Conservation (phyloP, 495 filamentous ascomycete species). For the Aspergillus funiculosus region DNA sequence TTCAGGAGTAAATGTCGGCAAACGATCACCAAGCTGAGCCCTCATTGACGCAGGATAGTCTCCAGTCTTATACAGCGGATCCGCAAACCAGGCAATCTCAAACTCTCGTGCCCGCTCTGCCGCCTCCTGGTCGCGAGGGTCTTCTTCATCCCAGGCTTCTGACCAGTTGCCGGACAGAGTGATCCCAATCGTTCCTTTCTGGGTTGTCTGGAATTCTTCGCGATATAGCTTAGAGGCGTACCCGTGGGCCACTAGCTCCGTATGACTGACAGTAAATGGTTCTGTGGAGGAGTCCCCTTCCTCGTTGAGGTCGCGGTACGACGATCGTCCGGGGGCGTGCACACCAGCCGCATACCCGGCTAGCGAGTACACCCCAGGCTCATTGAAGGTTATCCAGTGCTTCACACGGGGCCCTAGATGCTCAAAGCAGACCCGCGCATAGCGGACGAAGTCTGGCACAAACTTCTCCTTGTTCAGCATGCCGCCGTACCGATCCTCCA, state of each 20-base stretch:
- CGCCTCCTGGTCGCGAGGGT: conserved; percentile 38
- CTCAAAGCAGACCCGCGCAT: conserved; percentile 43
- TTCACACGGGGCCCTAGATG: conserved; percentile 40
- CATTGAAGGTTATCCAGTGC: conserved; percentile 50
- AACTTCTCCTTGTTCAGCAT: conserved; percentile 41
- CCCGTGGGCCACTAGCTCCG: conserved; percentile 39
- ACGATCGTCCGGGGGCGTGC: conserved; percentile 42
- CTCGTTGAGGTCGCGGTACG: conserved; percentile 37
- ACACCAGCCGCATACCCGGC: conserved; percentile 46
- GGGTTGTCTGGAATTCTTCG: conserved; percentile 36
- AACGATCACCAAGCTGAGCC: conserved; percentile 42
- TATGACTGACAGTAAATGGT: conserved; percentile 43
- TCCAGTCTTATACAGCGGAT: conserved; percentile 43
- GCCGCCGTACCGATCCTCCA: conserved; percentile 44
- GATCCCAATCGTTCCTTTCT: conserved; percentile 42
- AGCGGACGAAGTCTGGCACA: conserved; percentile 41
- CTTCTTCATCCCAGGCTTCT: conserved; percentile 42
- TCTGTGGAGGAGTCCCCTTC: conserved; percentile 45
- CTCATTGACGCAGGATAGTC: conserved; percentile 47
- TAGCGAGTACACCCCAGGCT: conserved; percentile 41
- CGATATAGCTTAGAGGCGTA: conserved; percentile 37
- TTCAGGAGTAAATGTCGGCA: conserved; percentile 39
- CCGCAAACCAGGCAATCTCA: conserved; percentile 46
- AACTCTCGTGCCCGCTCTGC: conserved; percentile 43
- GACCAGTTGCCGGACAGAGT: conserved; percentile 48